A percentile compares a stretch with the other conserved stretches of the same genome.
Conservation (phyloP, 257 asterid species). For the Solanum microdontum region DNA sequence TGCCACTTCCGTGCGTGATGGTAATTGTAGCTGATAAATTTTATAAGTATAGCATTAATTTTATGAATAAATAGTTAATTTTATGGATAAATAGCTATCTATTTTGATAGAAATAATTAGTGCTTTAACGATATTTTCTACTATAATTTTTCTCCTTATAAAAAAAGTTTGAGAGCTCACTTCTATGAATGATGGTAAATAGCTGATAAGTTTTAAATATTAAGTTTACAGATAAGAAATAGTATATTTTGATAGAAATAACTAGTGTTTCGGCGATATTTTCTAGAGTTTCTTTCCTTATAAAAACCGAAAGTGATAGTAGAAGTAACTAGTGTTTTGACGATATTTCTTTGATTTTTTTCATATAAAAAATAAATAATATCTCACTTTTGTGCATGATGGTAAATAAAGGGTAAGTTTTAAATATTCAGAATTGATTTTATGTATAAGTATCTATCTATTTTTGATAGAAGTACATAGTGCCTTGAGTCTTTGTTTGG, state of each 20-base stretch:
- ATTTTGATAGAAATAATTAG: neutral
- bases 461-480: neutral
- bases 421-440: neutral
- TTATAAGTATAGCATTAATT: neutral
- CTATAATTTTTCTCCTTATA: too few species aligned
- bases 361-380: neutral
- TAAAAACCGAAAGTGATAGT: too few species aligned
- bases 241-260: too few species aligned
- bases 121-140: neutral
- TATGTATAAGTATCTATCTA: neutral
- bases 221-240: too few species aligned
- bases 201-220: neutral
- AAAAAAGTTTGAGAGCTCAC: neutral
- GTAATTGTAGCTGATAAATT: neutral
- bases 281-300: neutral
- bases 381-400: neutral
- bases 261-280: too few species aligned
- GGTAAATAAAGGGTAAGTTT: neutral
- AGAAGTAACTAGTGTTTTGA: neutral
- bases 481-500: neutral
- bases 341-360: neutral
- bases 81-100: neutral
- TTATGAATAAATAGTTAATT: neutral
- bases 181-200: neutral
- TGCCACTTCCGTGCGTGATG: neutral